Evolutionary conservation across 2,329 filamentous ascomycete genomes (phyloP).

Genomic region (Cryphonectria radicalis): DNA sequence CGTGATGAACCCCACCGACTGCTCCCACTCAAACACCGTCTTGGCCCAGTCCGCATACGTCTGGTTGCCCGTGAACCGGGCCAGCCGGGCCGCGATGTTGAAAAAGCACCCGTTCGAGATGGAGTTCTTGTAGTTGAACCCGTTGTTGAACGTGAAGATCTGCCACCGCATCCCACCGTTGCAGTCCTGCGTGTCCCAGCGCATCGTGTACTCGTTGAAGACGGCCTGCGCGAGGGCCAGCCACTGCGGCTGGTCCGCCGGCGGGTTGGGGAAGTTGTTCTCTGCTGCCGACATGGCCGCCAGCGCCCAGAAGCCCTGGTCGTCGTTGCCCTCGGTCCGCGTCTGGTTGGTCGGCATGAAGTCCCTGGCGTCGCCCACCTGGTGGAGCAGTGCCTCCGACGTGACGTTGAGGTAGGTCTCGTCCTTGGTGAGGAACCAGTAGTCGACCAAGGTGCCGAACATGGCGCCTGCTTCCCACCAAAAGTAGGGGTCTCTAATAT

Average conservation of each 20-base stretch:
- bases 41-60: constrained; percentile 80
- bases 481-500: constrained; percentile 41
- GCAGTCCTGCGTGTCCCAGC: constrained; percentile 72
- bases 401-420: constrained; percentile 64
- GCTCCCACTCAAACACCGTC: constrained; percentile 70
- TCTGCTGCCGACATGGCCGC: constrained; percentile 80
- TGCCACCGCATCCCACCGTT: constrained; percentile 83
- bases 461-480: constrained; percentile 74
- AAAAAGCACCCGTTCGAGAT: constrained; percentile 74
- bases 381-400: constrained; percentile 62
- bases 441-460: constrained; percentile 73
- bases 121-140: constrained; percentile 70
- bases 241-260: constrained; percentile 69
- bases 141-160: constrained; percentile 77
- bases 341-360: constrained; percentile 72
- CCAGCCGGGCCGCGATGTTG: constrained; percentile 71
- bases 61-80: constrained; percentile 76
- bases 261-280: constrained; percentile 72
- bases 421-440: constrained; percentile 73
- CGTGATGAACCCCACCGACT: constrained; percentile 59
- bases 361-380: constrained; percentile 61
- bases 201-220: constrained; percentile 75
- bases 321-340: constrained; percentile 68
- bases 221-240: constrained; percentile 77
- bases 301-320: constrained; percentile 86